Percentiles rank a stretch among this genome's conserved stretches.
Conservation (phyloP, 164 flowering plant genomes). For the Nymphaea colorata region DNA sequence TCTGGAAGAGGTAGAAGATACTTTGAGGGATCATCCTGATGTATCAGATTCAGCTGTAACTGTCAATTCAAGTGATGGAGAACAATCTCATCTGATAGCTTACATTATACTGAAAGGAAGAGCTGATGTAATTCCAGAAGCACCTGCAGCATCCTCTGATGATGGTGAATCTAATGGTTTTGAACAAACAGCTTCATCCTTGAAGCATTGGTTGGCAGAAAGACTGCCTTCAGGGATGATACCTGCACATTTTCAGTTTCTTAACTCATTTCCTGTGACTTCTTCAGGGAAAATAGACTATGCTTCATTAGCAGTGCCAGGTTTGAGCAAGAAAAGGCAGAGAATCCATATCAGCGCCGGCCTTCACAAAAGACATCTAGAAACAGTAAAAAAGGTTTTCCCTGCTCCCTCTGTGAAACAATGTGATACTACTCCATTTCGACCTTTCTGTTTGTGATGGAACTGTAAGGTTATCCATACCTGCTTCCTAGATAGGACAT, state of each 20-base stretch:
- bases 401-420: neutral
- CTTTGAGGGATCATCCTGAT: slow-evolving; percentile 43
- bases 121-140: slow-evolving; percentile 1
- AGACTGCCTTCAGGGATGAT: slow-evolving; percentile 53
- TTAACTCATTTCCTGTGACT: slow-evolving; percentile 54
- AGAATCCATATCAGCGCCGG: slow-evolving; percentile 10
- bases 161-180: neutral
- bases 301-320: slow-evolving; percentile 21
- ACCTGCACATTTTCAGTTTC: slow-evolving; percentile 35
- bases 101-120: slow-evolving; percentile 33
- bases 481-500: too few species aligned
- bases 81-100: slow-evolving; percentile 34
- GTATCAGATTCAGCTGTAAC: slow-evolving; percentile 69
- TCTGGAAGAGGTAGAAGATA: slow-evolving; percentile 68
- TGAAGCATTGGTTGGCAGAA: slow-evolving; percentile 52
- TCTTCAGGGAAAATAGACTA: slow-evolving; percentile 80
- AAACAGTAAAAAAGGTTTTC: slow-evolving; percentile 47
- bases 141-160: neutral
- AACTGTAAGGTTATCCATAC: neutral
- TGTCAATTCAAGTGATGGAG: slow-evolving; percentile 25
- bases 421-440: too few species aligned
- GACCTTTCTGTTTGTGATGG: too few species aligned
- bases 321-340: slow-evolving; percentile 3
- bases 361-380: slow-evolving; percentile 19
- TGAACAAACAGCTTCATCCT: slow-evolving; percentile 20